Base-by-base conservation (phyloP, 768 basidiomycete species). In the Zangia roseola region DNA sequence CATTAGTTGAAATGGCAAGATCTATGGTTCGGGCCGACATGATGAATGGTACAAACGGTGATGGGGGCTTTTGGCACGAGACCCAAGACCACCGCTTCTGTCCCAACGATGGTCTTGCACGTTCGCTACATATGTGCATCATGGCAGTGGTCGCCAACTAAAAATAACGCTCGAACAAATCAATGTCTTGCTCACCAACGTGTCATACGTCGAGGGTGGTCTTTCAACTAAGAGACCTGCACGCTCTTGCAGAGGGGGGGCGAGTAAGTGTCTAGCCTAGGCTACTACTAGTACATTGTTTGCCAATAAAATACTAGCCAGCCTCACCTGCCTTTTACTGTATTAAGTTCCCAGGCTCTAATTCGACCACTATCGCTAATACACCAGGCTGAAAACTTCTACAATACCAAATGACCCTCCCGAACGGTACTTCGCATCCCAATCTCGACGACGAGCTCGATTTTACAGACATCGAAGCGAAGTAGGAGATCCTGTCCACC, bases 381-480 rank as follows among this genome's bases (percentile, higher is more conserved):
- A 14, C 50, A 5, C 35, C 45, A 33, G 17, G 9, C 41, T 24
- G 26, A 37, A 46, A 52, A 43, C 49, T 38, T 47, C 36, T 37
- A 31, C 41, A n/a, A 40, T 43, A 28, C 72, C 71, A 67, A 74
- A 71, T 83, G 82, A 67, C 80, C 50, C 65, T 70, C 57, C 57
- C 73, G 35, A 73, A 70, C 44, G 67, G 63, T 48, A 42, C 50
- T 31, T 52, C 57, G 30, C 56, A 67, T 41, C 52, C 58, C 43
- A 62, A 69, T 55, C 66, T 72, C 57, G 80, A 80, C 52, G 83
- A 87, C 40, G 82, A 80, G 46, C 90, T 92, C 59, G 91, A 94
- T 68, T 94, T 85, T 65, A 80, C 85, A 39, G 91, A 94, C 65
- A 91, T 95, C 55, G 91, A 94, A 65, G 80, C 76, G 69, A 91